These are phyloP conservation scores for Puccinia hordei DNA, from an alignment of 1,284 basidiomycete genomes.

Conservation along the genomic window DNA sequence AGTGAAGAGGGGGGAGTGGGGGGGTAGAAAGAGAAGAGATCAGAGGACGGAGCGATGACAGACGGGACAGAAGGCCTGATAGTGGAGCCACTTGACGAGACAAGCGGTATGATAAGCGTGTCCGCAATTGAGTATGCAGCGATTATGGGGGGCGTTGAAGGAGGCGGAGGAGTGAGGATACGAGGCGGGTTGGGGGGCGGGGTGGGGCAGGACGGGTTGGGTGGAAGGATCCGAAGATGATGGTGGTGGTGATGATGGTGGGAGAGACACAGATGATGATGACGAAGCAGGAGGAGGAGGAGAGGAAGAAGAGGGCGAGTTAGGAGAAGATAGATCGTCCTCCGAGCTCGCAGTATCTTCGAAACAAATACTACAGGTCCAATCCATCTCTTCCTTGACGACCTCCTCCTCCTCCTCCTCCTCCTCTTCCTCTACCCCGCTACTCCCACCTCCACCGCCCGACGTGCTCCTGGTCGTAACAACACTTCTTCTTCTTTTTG, in stretches of 20 bases:
- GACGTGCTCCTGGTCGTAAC: too few species aligned
- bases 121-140: conserved; percentile 32
- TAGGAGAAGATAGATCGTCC: background rate
- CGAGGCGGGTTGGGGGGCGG: background rate
- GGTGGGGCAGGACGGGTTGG: too few species aligned
- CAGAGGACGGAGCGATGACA: conserved; percentile 42
- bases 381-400: conserved; percentile 31
- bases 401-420: background rate
- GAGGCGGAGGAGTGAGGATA: too few species aligned
- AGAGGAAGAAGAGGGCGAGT: background rate
- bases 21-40: background rate
- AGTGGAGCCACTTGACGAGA: conserved; percentile 50
- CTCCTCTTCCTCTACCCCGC: background rate
- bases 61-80: conserved; percentile 50
- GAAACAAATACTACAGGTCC: conserved; percentile 50
- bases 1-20: background rate
- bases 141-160: background rate
- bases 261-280: background rate
- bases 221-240: background rate
- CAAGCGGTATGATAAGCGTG: conserved; percentile 42
- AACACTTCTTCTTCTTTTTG: background rate
- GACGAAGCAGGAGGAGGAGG: background rate
- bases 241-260: too few species aligned
- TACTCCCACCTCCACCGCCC: background rate
- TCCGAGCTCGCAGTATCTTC: conserved; percentile 25